These are phyloP conservation scores for Serendipita vermifera DNA, from an alignment of 768 basidiomycete genomes.

Conservation along the genomic window DNA sequence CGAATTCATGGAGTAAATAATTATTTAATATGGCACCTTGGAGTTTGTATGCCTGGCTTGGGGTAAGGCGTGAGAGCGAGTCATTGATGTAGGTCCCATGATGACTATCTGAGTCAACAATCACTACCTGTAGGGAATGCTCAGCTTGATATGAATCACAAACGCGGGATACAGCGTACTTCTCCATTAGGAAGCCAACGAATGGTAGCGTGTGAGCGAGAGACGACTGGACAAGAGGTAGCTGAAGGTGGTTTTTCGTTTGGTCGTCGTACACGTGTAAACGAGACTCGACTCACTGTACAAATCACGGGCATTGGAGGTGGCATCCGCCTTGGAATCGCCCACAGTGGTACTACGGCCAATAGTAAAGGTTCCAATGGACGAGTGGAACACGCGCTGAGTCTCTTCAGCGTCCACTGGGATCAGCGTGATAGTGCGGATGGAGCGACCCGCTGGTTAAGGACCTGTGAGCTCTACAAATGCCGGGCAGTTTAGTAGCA, in stretches of 20 bases:
- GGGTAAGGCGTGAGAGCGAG: background rate
- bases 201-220: background rate
- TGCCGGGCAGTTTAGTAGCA: no score
- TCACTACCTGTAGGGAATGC: background rate
- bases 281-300: background rate
- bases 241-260: background rate
- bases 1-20: no score
- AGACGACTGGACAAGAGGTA: background rate
- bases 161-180: background rate
- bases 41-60: background rate
- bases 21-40: no score
- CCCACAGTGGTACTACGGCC: background rate
- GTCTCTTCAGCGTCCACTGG: background rate
- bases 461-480: no score
- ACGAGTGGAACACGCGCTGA: background rate
- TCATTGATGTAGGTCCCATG: constrained; percentile 3
- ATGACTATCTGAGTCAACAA: background rate
- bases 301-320: background rate
- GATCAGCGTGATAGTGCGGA: background rate
- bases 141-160: background rate
- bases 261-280: no score
- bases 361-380: background rate
- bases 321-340: background rate
- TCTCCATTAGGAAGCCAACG: background rate
- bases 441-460: background rate